Percentiles rank a stretch among this genome's conserved stretches.
Evolutionary conservation across 371 early-diverging fungal species (phyloP).

Genomic region (Rhizopus stolonifer): DNA sequence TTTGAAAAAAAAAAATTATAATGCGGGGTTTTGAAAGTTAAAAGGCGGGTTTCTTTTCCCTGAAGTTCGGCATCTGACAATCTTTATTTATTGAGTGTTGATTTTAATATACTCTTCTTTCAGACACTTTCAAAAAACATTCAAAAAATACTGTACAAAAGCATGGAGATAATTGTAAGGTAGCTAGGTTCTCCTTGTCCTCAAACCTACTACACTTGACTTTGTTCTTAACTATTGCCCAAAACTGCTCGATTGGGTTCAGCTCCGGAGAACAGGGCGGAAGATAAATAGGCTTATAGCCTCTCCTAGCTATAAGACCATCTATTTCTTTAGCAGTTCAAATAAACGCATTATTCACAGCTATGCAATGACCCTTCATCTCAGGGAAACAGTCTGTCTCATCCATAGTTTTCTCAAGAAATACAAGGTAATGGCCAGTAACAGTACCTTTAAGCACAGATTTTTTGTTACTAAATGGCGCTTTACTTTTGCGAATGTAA

Average conservation of each 20-base stretch:
- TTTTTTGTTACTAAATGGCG: neutral
- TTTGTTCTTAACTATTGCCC: conserved; percentile 1
- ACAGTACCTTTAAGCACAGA: conserved; percentile 13
- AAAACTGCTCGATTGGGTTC: conserved; percentile 2
- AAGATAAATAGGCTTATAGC: conserved; percentile 3
- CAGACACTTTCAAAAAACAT: conserved; percentile 11
- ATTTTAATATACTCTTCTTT: conserved; percentile 14
- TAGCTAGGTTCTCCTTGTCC: neutral
- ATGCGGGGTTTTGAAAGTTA: neutral
- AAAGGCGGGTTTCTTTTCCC: too few relatives aligned
- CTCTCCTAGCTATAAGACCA: neutral
- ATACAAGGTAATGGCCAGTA: conserved; percentile 18
- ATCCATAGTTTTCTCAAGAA: conserved; percentile 23
- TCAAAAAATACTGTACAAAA: conserved; percentile 11
- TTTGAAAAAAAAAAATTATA: too few relatives aligned
- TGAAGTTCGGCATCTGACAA: conserved; percentile 1
- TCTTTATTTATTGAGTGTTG: conserved; percentile 6
- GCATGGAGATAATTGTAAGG: neutral
- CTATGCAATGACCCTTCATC: conserved; percentile 18
- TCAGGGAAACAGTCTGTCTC: conserved; percentile 17
- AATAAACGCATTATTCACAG: conserved; percentile 14
- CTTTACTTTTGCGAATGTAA: conserved; percentile 1
- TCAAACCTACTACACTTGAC: conserved; percentile 4
- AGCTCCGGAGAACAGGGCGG: conserved; percentile 1
- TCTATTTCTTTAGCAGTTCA: conserved; percentile 7